Evolutionary conservation across 345 rosid genomes (phyloP), one percentile per base, ranked within the genome.

Genomic region (Dimocarpus longan): DNA sequence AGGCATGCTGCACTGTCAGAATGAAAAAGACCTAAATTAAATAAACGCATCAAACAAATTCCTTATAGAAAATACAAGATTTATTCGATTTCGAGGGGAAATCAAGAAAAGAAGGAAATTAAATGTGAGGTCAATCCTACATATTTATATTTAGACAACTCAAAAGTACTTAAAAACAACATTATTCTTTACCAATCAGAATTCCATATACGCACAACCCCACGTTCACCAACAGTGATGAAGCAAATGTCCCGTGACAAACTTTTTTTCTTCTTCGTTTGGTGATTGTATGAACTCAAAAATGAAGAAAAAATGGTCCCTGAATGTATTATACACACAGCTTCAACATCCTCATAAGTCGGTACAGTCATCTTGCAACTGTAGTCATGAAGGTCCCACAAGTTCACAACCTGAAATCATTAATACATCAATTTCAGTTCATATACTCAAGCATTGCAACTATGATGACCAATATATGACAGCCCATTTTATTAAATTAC

Each of bases 351-450:
- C 90, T 96, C 97, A 81, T 83, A 92, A 3, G 94, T 87, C 73
- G 97, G 97, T 71, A 96, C 81, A 21, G 97, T 94, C 84, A 80
- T 87, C 87, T 88, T 91, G 86, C 88, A 96, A 70, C 79, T 79
- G 89, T 89, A 91, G 82, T 85, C 87, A 86, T 48, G 89, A 76
- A 96, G 97, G 89, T 93, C 95, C 99, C 98, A 96, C 85, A 92
- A 56, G 86, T 91, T 91, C 72, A 94, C 98, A 81, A 96, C 99
- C 99, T 94, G 86, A 69, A 75, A 86, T 69, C 78, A 81, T 52
- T 13, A 75, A 76, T 19, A 26, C 40, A 66, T 52, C 42, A 46
- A 54, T 42, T 64, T 73, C 54, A 10, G 60, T 80, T 54, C 46
- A 67, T 70, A 44, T 72, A 68, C 66, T 73, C 65, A 59, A 52